Evolutionary conservation across 768 basidiomycete species (phyloP), one percentile per base, ranked within the genome.

Genomic region (Rhodotorula toruloides): DNA sequence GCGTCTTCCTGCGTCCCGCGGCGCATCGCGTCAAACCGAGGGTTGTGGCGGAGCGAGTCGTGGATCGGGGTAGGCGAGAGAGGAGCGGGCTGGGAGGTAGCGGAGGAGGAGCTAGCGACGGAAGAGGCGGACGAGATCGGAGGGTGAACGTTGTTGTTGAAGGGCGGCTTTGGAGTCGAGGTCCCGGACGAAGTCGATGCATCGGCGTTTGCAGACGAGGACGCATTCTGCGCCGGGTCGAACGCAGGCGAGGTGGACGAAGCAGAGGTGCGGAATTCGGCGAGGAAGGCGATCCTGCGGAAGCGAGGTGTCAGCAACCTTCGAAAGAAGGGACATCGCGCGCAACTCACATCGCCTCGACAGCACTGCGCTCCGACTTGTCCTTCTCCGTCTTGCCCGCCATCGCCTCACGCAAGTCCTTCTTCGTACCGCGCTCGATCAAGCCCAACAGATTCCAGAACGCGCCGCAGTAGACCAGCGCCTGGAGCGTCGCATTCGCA

Each of bases 1-100:
- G 93, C 94, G 64, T 99, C 94, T 77, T 99, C 94, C 79, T 99
- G 94, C 64, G 91, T 89, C 0, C 92, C 92, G 43, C 89, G 85
- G 84, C 91, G 70, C 92, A 97, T 97, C 52, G 83, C 84, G 74
- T 93, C 92, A 74, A 97, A 97, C 69, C 89, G 82, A 79, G 90
- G 90, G 81, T 91, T 91, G 78, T 87, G 86, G 79, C 89, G 90
- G 83, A 97, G 84, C 25, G 90, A 92, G 70, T 92, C 89, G 77
- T 96, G 97, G 34, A 97, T 84, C 71, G 86, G 85, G 19, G 66
- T 85, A 83, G 29, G 93, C 90, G 39, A 92, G 82, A 47, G 53
- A 17, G 47, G 58, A 14, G 55, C 54, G 36, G 34, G 49, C 14
- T 13, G 4, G 14, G 42, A 42, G 22, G 79, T 79, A 54, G 62